A percentile compares a stretch with the other conserved stretches of the same genome.
Evolutionary conservation across 2,329 filamentous ascomycete species (phyloP).

Genomic region (Aphanoascus verrucosus): DNA sequence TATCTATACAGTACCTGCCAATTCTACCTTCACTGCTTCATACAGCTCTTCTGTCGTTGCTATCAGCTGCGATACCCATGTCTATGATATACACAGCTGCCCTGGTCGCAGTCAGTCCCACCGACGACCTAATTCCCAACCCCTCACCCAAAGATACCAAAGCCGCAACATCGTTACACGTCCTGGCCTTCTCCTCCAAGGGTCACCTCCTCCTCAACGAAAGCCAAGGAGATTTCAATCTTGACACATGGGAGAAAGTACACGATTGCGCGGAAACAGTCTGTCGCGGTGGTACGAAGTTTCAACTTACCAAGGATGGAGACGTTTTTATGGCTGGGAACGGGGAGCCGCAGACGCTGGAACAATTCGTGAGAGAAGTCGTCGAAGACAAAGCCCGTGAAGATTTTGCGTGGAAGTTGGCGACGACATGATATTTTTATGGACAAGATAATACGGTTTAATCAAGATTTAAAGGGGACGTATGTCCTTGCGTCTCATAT

Average conservation of each 20-base stretch:
- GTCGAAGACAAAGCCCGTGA: slow-evolving; percentile 46
- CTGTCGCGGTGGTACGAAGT: slow-evolving; percentile 45
- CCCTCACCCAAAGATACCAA: slow-evolving; percentile 55
- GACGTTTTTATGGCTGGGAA: slow-evolving; percentile 31
- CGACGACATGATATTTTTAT: slow-evolving; percentile 15
- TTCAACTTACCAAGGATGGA: slow-evolving; percentile 13
- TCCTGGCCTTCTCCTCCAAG: slow-evolving; percentile 68
- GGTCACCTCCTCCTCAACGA: slow-evolving; percentile 66
- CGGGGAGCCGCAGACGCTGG: slow-evolving; percentile 38
- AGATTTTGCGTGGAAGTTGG: slow-evolving; percentile 32
- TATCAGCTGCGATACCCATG: slow-evolving; percentile 74
- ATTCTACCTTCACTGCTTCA: slow-evolving; percentile 75
- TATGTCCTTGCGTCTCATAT: too few relatives aligned
- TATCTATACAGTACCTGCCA: slow-evolving; percentile 54
- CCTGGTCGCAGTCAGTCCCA: slow-evolving; percentile 47
- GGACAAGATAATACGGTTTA: neutral
- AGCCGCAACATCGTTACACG: slow-evolving; percentile 61
- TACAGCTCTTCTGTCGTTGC: slow-evolving; percentile 62
- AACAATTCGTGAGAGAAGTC: slow-evolving; percentile 51
- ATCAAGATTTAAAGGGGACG: too few relatives aligned
- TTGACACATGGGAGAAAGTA: slow-evolving; percentile 63
- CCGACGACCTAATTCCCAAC: slow-evolving; percentile 41
- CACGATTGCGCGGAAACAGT: slow-evolving; percentile 53
- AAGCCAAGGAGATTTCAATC: slow-evolving; percentile 68
- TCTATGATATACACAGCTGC: slow-evolving; percentile 59